These are phyloP conservation scores for Russula foetens DNA, from an alignment of 768 basidiomycete species.

Conservation along the genomic window DNA sequence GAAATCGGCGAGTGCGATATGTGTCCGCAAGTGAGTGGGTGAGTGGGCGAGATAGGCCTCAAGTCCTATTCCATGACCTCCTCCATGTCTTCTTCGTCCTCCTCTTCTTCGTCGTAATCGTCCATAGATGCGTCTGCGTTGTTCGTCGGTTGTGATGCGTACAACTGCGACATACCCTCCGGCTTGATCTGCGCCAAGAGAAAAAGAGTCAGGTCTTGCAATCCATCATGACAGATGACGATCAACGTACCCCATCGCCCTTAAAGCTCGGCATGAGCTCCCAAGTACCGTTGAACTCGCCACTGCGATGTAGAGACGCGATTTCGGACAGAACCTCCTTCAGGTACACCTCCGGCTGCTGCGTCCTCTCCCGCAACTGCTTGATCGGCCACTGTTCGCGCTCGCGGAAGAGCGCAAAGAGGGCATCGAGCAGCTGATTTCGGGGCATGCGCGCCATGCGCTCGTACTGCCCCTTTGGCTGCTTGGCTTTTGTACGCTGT, in stretches of 20 bases:
- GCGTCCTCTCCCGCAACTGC: conserved; percentile 64
- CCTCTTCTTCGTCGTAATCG: conserved; percentile 45
- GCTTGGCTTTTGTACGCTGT: conserved; percentile 62
- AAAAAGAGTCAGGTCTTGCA: conserved; percentile 1
- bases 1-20: not conserved
- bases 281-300: conserved; percentile 76
- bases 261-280: conserved; percentile 71
- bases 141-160: conserved; percentile 17
- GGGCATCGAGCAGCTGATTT: conserved; percentile 77
- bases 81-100: conserved; percentile 62
- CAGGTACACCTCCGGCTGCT: conserved; percentile 82
- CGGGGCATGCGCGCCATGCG: conserved; percentile 88
- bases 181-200: conserved; percentile 26
- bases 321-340: conserved; percentile 77
- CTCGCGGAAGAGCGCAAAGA: conserved; percentile 73
- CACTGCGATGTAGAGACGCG: conserved; percentile 67
- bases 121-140: conserved; percentile 41
- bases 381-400: conserved; percentile 78
- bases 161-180: conserved; percentile 27
- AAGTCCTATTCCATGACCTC: conserved; percentile 44
- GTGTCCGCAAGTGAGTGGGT: not conserved
- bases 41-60: not conserved
- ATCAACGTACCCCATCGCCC: conserved; percentile 43
- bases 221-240: not conserved
- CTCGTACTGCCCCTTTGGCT: conserved; percentile 65